Base-by-base conservation (phyloP, 176 grass and related monocot species). In the Calamus simplicifolius region DNA sequence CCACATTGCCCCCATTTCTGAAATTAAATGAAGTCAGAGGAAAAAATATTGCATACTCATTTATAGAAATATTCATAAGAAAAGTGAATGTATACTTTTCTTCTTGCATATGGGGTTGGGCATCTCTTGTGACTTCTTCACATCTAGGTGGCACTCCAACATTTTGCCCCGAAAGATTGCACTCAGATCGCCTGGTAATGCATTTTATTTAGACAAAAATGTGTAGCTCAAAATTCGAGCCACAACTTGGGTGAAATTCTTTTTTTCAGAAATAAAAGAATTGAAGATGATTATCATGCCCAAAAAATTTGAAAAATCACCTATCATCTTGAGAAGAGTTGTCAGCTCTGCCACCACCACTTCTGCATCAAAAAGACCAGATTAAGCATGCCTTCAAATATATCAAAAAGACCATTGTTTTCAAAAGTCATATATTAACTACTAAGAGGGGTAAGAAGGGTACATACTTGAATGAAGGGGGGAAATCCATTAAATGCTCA, bases 91-190 rank as follows among this genome's bases (percentile, higher is more conserved):
- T 5, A 26, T 52, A 92, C 93, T 79, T 85, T 55, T 85, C 81
- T 52, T 81, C 70, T 0, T 83, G 76, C 63, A 38, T 69, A 56
- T 70, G 86, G n/a, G 56, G 55, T 52, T 77, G 87, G 50, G 72
- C 50, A 60, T 83, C 84, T 68, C 67, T 75, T 53, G 72, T 60
- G 6, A 69, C 79, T 77, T 92, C 84, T 73, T 98, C 93, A 51
- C 92, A 98, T 64, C 29, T 82, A 8, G 93, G 93, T 28, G 88
- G 88, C 61, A 81, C 89, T 71, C 78, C 73, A 64, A 81, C 70
- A 75, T 88, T 83, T 63, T 86, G 84, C 49, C 81, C 81, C 64
- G 93, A 89, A 75, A 77, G 56, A 58, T 82, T 92, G 50, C 66
- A 76, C 64, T 92, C 84, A 0, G 89, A 75, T 68, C 76, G 71